Base-by-base conservation (phyloP, 2,329 filamentous ascomycete genomes). In the Magnaporthiopsis rhizophila region DNA sequence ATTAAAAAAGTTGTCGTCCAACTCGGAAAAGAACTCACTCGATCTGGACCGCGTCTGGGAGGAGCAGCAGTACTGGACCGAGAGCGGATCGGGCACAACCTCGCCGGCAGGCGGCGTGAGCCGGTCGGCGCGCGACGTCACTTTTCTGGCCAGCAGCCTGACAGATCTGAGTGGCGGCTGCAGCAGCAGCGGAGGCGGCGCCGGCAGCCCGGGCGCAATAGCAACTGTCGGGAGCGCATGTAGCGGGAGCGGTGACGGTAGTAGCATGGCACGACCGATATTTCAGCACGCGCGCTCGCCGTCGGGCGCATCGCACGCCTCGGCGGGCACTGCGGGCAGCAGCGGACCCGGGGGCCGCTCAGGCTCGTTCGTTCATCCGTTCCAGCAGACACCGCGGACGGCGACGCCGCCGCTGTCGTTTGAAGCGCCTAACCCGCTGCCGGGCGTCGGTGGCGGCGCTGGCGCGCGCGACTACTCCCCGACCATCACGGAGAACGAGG, bases 301-400 rank as follows among this genome's bases (percentile, higher is more conserved):
- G 64, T 86, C 83, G 70, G 83, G 82, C 65, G 79, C 80, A 62
- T 86, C 83, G 30, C 83, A 86, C 70, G 75, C 78, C 67, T 86
- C 84, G 12, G 78, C 84, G 63, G 79, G 82, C 9, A 85, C 83
- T 32, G 80, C 80, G 62, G 81, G 77, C 66, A 86, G 83, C 69
- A 79, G 77, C 67, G 79, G 68, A 12, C 64, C 75, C 63, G 61
- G 61, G n/a, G 57, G 26, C 28, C 15, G n/a, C 8, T 59, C 58
- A 7, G 78, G 78, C 65, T 72, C 78, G 38, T 88, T 88, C 70
- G 79, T 87, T 26, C 86, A 88, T 70, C 86, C 86, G 32, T 88
- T 87, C 68, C 84, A 87, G 71, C 86, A 88, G 74, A 86, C 79
- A 11, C 86, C 86, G 38, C 80, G 83, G 57, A 84, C 84, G 1